These are phyloP conservation scores for Candida pseudocylindracea DNA, from an alignment of 1,139 yeast species.

Conservation along the genomic window DNA sequence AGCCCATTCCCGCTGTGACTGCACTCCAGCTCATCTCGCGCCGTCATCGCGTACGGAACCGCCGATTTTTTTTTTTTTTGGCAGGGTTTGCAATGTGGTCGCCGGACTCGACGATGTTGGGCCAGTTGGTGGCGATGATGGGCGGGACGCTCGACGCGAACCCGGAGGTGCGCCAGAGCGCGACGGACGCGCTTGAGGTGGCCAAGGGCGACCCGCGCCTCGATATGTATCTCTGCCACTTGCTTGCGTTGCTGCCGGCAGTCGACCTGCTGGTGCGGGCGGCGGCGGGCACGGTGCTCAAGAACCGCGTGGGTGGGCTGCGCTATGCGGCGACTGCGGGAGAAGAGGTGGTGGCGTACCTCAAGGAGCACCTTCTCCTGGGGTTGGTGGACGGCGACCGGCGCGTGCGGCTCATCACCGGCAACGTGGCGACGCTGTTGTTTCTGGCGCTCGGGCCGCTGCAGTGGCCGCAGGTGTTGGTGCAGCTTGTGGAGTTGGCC, in stretches of 20 bases:
- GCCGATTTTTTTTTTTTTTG: too few relatives aligned
- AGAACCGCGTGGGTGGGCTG: conserved; percentile 27
- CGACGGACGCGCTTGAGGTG: conserved; percentile 38
- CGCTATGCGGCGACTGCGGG: too few relatives aligned
- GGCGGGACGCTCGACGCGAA: conserved; percentile 43
- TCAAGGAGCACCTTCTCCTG: conserved; percentile 37
- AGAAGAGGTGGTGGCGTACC: conserved; percentile 15
- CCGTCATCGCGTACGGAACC: too few relatives aligned
- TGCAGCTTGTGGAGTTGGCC: conserved; percentile 34
- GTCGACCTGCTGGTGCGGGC: conserved; percentile 46
- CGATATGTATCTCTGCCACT: conserved; percentile 53
- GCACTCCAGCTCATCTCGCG: too few relatives aligned
- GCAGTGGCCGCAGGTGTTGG: conserved; percentile 57
- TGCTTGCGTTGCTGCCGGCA: conserved; percentile 13
- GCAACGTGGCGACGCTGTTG: conserved; percentile 72
- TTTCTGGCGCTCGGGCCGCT: conserved; percentile 50
- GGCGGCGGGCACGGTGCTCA: conserved; percentile 71
- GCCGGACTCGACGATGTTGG: conserved; percentile 37
- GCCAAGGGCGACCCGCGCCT: conserved; percentile 57
- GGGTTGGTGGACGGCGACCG: conserved; percentile 42
- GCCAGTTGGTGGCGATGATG: conserved; percentile 40
- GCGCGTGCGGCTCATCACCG: conserved; percentile 68
- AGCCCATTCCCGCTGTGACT: too few relatives aligned
- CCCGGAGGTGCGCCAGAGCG: conserved; percentile 31
- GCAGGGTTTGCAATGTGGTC: conserved; percentile 16